Evolutionary conservation across 306 rosid species (phyloP).

Genomic region (Mucuna pruriens): DNA sequence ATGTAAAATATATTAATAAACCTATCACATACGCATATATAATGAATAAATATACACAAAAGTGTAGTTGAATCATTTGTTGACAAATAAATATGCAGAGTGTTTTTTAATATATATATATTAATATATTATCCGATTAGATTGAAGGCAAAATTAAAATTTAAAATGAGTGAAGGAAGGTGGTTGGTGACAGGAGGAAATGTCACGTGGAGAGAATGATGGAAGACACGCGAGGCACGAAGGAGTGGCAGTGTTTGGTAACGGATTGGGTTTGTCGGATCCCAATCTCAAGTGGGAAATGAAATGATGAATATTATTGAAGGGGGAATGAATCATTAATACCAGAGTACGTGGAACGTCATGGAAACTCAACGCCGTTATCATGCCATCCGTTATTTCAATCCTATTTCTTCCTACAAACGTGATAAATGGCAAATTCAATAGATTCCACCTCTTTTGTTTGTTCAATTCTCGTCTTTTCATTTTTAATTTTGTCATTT

Average conservation of each 20-base stretch:
- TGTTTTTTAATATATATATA: neutral
- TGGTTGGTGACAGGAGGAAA: constrained; percentile 7
- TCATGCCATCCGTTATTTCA: neutral
- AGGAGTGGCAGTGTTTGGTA: constrained; percentile 33
- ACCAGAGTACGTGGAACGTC: neutral
- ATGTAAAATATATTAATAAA: neutral
- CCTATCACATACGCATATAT: neutral
- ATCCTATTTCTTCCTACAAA: neutral
- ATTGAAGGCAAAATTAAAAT: neutral
- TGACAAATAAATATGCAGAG: neutral
- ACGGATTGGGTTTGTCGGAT: constrained; percentile 38
- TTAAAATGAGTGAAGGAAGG: neutral
- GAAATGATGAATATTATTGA: constrained; percentile 1
- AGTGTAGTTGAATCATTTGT: neutral
- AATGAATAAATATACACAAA: neutral
- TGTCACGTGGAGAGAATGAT: constrained; percentile 46
- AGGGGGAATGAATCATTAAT: no score
- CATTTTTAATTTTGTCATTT: neutral
- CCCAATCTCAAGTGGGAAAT: neutral
- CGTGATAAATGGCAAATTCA: constrained; percentile 16
- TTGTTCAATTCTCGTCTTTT: neutral
- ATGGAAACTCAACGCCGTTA: constrained; percentile 1
- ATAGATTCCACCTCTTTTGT: neutral
- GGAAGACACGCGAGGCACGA: constrained; percentile 42
- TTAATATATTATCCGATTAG: neutral